A percentile compares a stretch with the other conserved stretches of the same genome.
Evolutionary conservation across 192 early-diverging fungal genomes (phyloP).

Genomic region (Gaertneriomyces semiglobifer): DNA sequence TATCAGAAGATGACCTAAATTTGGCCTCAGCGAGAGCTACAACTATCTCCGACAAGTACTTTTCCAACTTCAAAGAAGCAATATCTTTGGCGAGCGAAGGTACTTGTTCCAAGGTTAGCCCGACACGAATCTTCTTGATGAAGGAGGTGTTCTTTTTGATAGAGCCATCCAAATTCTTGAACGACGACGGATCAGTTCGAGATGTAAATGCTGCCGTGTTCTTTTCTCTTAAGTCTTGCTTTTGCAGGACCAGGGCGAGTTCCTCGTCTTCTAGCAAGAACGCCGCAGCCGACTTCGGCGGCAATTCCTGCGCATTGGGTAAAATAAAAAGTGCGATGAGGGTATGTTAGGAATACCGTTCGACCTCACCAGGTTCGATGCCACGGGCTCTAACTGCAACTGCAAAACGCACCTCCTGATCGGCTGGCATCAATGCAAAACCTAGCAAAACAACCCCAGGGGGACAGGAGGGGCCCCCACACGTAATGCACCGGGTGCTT

Average conservation of each 20-base stretch:
- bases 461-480: too few species aligned
- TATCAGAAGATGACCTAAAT: constrained; percentile 69
- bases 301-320: too few species aligned
- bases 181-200: constrained; percentile 7
- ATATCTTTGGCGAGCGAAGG: constrained; percentile 59
- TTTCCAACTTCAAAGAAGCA: constrained; percentile 86
- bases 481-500: too few species aligned
- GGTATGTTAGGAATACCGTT: too few species aligned
- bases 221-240: constrained; percentile 18
- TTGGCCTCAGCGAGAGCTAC: constrained; percentile 76
- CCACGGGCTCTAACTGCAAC: too few species aligned
- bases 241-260: constrained; percentile 4
- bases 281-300: not conserved
- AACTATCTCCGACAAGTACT: constrained; percentile 92
- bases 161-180: constrained; percentile 77
- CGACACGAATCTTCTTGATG: constrained; percentile 81
- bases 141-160: constrained; percentile 98
- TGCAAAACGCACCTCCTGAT: too few species aligned
- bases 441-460: too few species aligned
- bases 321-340: too few species aligned
- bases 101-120: constrained; percentile 64
- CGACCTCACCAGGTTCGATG: too few species aligned
- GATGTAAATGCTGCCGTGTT: constrained; percentile 8
- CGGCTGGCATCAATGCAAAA: too few species aligned
- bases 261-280: constrained; percentile 7